Conservation (phyloP, 306 rosid genomes). For the Cyamopsis tetragonoloba region DNA sequence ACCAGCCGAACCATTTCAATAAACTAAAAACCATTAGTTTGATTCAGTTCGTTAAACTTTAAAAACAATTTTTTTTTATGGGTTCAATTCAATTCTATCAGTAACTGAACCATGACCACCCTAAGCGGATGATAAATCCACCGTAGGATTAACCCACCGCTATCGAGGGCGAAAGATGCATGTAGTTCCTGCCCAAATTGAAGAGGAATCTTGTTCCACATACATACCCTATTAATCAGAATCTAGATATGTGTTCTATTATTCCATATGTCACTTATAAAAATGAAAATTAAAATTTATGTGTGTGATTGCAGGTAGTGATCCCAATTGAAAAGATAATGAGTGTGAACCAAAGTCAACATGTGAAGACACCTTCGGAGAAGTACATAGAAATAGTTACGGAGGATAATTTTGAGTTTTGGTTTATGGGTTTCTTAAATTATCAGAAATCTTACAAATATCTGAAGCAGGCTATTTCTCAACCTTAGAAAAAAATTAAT, state of each 20-base stretch:
- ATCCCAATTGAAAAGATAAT: constrained; percentile 16
- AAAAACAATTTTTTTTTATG: no score
- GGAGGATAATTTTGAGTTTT: constrained; percentile 54
- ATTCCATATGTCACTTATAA: not conserved
- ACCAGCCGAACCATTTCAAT: no score
- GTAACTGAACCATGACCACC: no score
- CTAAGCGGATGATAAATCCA: no score
- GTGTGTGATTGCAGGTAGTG: not conserved
- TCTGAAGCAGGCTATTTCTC: constrained; percentile 39
- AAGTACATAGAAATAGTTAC: constrained; percentile 59
- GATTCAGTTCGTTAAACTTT: no score
- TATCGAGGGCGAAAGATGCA: no score
- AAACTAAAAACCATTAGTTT: no score
- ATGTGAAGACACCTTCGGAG: constrained; percentile 35
- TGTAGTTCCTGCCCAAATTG: no score
- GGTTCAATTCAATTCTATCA: no score
- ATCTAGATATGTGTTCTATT: not conserved
- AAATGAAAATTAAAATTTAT: not conserved
- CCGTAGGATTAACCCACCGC: no score
- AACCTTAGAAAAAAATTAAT: not conserved
- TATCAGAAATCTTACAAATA: constrained; percentile 40
- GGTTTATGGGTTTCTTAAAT: constrained; percentile 72
- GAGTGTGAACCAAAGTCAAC: not conserved
- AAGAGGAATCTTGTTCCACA: no score
- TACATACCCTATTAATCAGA: no score